Evolutionary conservation across 768 basidiomycete species (phyloP), one percentile per base, ranked within the genome.

Genomic region (Lyophyllum decastes): DNA sequence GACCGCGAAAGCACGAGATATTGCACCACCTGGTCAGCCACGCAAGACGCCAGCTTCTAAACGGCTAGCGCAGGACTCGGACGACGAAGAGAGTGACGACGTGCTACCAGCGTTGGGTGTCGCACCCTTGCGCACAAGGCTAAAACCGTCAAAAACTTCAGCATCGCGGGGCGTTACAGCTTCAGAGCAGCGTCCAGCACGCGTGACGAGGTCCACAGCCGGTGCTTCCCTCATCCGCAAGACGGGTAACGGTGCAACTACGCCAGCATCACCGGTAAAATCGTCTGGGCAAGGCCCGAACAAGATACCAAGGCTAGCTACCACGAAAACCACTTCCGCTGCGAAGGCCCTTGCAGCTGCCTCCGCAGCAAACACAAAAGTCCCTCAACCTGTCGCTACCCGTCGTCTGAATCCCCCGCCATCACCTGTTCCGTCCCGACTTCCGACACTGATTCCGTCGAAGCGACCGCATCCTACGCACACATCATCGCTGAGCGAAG

Each of bases 21-120:
- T 91, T 21, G 82, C 83, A 11, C 88, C 92, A 19, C 91, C 89
- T 9, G 90, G 88, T 19, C 93, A 92, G 68, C 92, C 90, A 27
- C 86, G 88, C 63, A 97, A 96, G 77, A 94, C 94, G 0, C 94
- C 94, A 0, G 81, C 84, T 53, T 79, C 85, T 46, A 93, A 94
- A 73, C 85, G 90, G 55, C 67, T 76, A 16, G 85, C 85, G 1
- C 78, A 82, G 52, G 89, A 89, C 60, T 86, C 87, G 2, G 88
- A 88, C 47, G 84, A 86, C 49, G 88, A 90, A 43, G 86, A 82
- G 78, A 54, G 75, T 22, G 80, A 82, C 41, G 88, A 90, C 63
- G 78, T 83, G 2, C 75, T 91, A 8, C 90, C 89, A 30, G 81
- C 85, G 7, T 75, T 92, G 17, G 82, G 79, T 33, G 69, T 76